Conservation (phyloP, 2,329 filamentous ascomycete genomes). For the Ceratocystis cubensis region DNA sequence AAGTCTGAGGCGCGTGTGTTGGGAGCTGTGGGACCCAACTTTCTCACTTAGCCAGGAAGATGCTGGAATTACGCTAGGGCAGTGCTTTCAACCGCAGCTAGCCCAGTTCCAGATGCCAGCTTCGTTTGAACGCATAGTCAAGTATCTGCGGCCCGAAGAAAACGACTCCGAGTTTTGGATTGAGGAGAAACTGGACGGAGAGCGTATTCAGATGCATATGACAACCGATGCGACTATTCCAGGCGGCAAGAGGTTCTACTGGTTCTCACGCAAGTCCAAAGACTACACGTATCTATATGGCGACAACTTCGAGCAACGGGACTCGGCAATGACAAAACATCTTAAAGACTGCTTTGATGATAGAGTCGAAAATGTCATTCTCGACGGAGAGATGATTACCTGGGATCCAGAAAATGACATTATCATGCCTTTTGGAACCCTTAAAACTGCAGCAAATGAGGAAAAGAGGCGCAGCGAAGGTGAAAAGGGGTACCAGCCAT, state of each 20-base stretch:
- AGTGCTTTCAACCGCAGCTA: conserved; percentile 91
- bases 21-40: conserved; percentile 70
- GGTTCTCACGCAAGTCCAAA: conserved; percentile 94
- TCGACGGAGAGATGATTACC: conserved; percentile 97
- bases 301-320: conserved; percentile 57
- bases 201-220: conserved; percentile 96
- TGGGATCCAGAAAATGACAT: conserved; percentile 83
- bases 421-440: conserved; percentile 77
- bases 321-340: conserved; percentile 67
- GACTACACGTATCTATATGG: conserved; percentile 95
- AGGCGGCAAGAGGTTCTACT: conserved; percentile 64
- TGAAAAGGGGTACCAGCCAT: conserved; percentile 46
- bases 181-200: conserved; percentile 93
- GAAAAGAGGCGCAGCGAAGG: conserved; percentile 55
- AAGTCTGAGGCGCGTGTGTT: conserved; percentile 80
- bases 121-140: conserved; percentile 64
- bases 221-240: conserved; percentile 51
- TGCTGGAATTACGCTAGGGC: conserved; percentile 67
- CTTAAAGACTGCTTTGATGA: conserved; percentile 63
- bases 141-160: conserved; percentile 49
- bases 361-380: conserved; percentile 71
- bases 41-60: conserved; percentile 63
- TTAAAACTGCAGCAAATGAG: conserved; percentile 78
- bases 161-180: conserved; percentile 82
- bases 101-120: conserved; percentile 81